Base-by-base conservation (phyloP, 176 grass and related monocot genomes). In the Oryza nivara region DNA sequence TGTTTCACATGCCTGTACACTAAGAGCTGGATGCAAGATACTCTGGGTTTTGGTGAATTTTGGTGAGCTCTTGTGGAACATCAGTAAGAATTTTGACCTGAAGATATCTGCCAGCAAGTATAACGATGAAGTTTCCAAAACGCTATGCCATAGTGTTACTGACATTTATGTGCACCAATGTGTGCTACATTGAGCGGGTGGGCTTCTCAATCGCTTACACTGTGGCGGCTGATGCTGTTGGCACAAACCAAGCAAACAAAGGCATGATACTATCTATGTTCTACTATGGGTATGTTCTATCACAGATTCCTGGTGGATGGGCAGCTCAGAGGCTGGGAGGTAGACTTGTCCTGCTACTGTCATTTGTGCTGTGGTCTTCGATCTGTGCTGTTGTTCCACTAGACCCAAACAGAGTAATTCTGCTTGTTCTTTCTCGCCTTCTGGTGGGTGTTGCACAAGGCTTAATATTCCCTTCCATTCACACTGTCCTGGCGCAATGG, bases 191-290 rank as follows among this genome's bases (percentile, higher is more conserved):
- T 40, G 91, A 93, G 78, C 84, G 88, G 11, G 88, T 93, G 15
- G 91, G 88, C 51, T 93, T 93, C 84, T 86, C 91, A 52, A 90
- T 92, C 77, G 88, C 88, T 76, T 92, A 90, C 25, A 92, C 91
- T 13, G 67, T 77, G 15, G 80, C 80, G 17, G 87, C 91, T 61
- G 88, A 88, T 20, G 25, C 58, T 60, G 73, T 63, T 54, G 86
- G 88, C 67, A 83, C 84, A 19, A 81, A 85, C 73, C 87, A 92
- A 85, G 74, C 84, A 56, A 87, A 73, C 76, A 92, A 92, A 70
- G 91, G 91, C 61, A 63, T 90, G 63, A 92, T 92, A 77, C 84
- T 92, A 66, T 92, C 84, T 5, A 75, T 85, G 70, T 92, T 92
- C 65, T 92, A 89, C 69, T 89, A 85, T 51, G 91, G 91, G 23